Evolutionary conservation across 768 basidiomycete genomes (phyloP).

Genomic region (Mycena pura): DNA sequence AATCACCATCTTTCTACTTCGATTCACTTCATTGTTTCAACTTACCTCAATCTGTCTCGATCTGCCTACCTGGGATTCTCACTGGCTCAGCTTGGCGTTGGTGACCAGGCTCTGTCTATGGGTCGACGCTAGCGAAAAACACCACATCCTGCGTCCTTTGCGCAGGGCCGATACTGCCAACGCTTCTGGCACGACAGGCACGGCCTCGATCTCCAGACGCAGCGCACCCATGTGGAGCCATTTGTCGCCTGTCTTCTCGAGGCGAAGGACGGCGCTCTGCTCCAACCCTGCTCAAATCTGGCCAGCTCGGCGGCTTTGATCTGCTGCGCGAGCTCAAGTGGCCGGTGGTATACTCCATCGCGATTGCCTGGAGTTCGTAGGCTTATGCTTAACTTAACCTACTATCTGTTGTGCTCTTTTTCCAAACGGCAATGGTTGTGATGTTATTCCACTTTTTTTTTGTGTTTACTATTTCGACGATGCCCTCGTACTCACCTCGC

Average conservation of each 20-base stretch:
- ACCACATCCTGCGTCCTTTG: constrained; percentile 5
- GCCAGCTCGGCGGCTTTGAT: constrained; percentile 10
- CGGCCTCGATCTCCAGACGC: constrained; percentile 18
- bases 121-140: constrained; percentile 7
- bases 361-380: too few relatives aligned
- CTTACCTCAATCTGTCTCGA: too few relatives aligned
- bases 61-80: too few relatives aligned
- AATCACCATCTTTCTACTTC: too few relatives aligned
- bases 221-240: constrained; percentile 21
- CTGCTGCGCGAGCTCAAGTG: constrained; percentile 17
- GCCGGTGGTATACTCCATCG: constrained; percentile 20
- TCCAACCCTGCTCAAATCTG: constrained; percentile 24
- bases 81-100: constrained; percentile 21
- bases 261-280: constrained; percentile 13
- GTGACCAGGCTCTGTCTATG: constrained; percentile 19
- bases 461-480: too few relatives aligned
- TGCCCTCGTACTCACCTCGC: too few relatives aligned
- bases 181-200: constrained; percentile 29
- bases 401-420: too few relatives aligned
- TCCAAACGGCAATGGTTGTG: too few relatives aligned
- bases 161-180: not conserved
- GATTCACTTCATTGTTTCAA: too few relatives aligned
- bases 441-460: too few relatives aligned
- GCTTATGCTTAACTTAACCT: too few relatives aligned
- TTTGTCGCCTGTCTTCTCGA: constrained; percentile 23